A percentile compares a stretch with the other conserved stretches of the same genome.
Conservation (phyloP, 1,284 basidiomycete genomes). For the Afroboletus lepidellus region DNA sequence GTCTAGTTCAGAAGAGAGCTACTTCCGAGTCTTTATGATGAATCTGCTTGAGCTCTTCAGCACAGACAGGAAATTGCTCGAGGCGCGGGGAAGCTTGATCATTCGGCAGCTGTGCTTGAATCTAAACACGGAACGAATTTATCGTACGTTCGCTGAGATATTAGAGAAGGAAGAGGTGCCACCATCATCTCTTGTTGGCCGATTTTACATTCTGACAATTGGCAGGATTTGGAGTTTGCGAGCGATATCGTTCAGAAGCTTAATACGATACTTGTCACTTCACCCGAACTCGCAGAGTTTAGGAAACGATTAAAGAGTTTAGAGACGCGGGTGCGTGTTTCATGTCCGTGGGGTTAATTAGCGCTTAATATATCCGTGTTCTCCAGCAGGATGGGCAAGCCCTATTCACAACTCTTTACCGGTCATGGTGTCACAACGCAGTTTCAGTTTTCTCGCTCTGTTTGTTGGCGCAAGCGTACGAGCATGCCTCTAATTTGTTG, state of each 20-base stretch:
- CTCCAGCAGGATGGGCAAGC: constrained; percentile 87
- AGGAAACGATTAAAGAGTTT: constrained; percentile 89
- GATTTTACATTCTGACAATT: constrained; percentile 1
- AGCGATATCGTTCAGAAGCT: constrained; percentile 97
- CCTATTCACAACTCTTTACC: constrained; percentile 89
- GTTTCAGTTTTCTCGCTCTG: constrained; percentile 96
- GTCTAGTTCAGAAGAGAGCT: constrained; percentile 89
- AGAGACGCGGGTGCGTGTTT: constrained; percentile 76
- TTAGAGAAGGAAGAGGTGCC: constrained; percentile 93
- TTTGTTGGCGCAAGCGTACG: constrained; percentile 95
- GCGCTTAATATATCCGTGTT: constrained; percentile 6
- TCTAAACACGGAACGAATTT: constrained; percentile 94
- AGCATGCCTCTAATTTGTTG: constrained; percentile 96
- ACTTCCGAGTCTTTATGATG: constrained; percentile 95
- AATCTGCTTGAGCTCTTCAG: constrained; percentile 94
- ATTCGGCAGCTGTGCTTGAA: constrained; percentile 94
- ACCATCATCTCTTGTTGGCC: neutral
- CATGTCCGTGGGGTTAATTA: neutral
- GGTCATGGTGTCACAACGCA: constrained; percentile 98
- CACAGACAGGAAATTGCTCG: constrained; percentile 88
- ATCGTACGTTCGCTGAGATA: constrained; percentile 94
- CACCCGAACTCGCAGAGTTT: constrained; percentile 93
- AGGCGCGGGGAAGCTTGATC: constrained; percentile 92
- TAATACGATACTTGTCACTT: constrained; percentile 95
- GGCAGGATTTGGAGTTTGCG: constrained; percentile 92